Percentiles rank a stretch among this genome's conserved stretches.
Conservation (phyloP, 2,329 filamentous ascomycete genomes). For the Plenodomus lindquistii region DNA sequence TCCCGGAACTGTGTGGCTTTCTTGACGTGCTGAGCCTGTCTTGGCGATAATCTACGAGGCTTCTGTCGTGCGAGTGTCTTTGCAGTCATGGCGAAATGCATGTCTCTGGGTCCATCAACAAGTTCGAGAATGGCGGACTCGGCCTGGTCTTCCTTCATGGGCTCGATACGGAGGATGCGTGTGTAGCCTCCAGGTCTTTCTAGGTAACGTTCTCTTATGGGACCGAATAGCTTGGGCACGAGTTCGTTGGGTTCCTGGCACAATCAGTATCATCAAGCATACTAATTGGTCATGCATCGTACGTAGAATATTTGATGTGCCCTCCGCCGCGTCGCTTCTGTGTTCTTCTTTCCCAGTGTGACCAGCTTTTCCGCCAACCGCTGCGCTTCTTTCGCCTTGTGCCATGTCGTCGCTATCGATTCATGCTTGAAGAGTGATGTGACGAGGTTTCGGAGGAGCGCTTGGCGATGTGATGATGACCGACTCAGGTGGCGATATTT, state of each 20-base stretch:
- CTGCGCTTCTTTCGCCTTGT: conserved; percentile 97
- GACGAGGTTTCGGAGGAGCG: conserved; percentile 92
- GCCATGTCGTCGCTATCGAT: conserved; percentile 91
- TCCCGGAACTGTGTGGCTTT: conserved; percentile 81
- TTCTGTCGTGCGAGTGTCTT: conserved; percentile 71
- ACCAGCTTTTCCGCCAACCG: conserved; percentile 91
- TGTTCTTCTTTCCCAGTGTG: conserved; percentile 90
- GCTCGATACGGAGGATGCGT: conserved; percentile 88
- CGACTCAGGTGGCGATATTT: conserved; percentile 91
- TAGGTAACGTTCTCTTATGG: conserved; percentile 77
- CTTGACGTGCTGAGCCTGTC: conserved; percentile 76
- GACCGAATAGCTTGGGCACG: conserved; percentile 85
- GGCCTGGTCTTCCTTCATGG: conserved; percentile 84
- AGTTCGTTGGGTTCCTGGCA: conserved; percentile 67
- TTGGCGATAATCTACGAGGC: conserved; percentile 63
- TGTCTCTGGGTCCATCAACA: conserved; percentile 90
- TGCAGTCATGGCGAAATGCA: conserved; percentile 93
- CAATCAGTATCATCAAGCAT: conserved; percentile 12
- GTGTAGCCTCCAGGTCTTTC: conserved; percentile 89
- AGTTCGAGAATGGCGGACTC: conserved; percentile 90
- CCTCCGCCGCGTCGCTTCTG: conserved; percentile 73
- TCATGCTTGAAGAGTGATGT: conserved; percentile 93
- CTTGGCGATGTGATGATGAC: conserved; percentile 83
- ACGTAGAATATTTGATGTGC: conserved; percentile 88
- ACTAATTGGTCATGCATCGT: conserved; percentile 44